Conservation (phyloP, 192 early-diverging fungal species). For the Pilobolus umbonatus region DNA sequence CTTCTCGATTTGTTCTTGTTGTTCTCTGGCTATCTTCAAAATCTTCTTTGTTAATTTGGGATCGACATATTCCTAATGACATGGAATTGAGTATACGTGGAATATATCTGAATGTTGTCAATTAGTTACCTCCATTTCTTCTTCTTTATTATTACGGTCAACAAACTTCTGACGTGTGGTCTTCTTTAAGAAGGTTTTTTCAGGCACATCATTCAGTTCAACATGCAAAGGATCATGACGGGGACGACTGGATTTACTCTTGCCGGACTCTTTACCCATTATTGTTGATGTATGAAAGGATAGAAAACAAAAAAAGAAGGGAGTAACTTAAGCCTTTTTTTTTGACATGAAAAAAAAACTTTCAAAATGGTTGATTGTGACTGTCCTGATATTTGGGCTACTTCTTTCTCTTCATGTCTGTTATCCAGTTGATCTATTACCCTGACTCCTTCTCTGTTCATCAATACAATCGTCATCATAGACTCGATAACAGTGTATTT, state of each 20-base stretch:
- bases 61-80: constrained; percentile 67
- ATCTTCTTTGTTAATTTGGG: constrained; percentile 87
- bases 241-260: constrained; percentile 28
- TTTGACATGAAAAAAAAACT: no score
- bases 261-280: constrained; percentile 50
- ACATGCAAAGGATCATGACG: constrained; percentile 88
- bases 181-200: constrained; percentile 45
- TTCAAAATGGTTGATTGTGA: no score
- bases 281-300: no score
- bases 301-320: no score
- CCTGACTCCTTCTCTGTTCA: constrained; percentile 22
- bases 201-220: constrained; percentile 61
- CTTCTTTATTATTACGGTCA: constrained; percentile 52
- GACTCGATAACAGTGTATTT: constrained; percentile 1
- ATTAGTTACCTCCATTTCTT: constrained; percentile 44
- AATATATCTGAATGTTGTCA: neutral
- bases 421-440: constrained; percentile 11
- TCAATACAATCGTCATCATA: constrained; percentile 13
- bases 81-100: neutral
- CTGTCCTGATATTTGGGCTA: no score
- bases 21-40: constrained; percentile 80
- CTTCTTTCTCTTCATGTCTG: no score
- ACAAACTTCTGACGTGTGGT: constrained; percentile 53
- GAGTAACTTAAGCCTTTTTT: no score
- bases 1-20: constrained; percentile 82